Evolutionary conservation across 257 asterid species (phyloP), one percentile per base, ranked within the genome.

Genomic region (Craterostigma plantagineum): DNA sequence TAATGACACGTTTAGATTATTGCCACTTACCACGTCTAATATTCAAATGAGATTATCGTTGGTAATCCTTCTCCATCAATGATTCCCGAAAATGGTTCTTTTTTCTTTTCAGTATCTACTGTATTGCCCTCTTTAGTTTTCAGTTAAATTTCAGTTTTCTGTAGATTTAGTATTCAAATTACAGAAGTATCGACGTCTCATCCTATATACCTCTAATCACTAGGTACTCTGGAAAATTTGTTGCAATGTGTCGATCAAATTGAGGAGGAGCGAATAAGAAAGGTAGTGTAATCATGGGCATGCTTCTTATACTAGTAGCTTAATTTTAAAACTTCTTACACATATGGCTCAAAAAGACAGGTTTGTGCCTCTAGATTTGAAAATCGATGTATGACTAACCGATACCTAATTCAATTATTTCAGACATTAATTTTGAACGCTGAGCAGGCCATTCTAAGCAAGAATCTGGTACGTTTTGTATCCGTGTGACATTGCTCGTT

Each of bases 381-480:
- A 13, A 30, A 15, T 43, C 64, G 41, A 11, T 40, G 13, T 3
- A n/a, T 11, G 14, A 23, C 30, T 40, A 40, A 12, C 3, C 8
- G 17, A 11, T n/a, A 11, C 45, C 13, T 40, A 7, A 9, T 11
- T 40, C 16, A 1, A 16, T 42, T 11, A 41, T 57, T 67, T 44
- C 73, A 86, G 97, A 60, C 77, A 47, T 66, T 87, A 82, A 56
- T 65, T 27, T 67, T 70, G 52, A 66, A 77, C 60, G 70, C 92
- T 11, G 98, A 87, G 70, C 95, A 73, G 63, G 98, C 98, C 45
- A 62, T 67, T 56, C 70, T 87, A 51, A 87, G 98, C 81, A 87
- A 82, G 72, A 71, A 79, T 70, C 85, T 68, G 23, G 73, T 68
- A 62, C 62, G 76, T 34, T 53, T 49, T 34, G 10, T 14, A 3